Percentiles rank a stretch among this genome's conserved stretches.
phyloP scores from a whole-genome alignment of 768 basidiomycete genomes.

The Xanthoconium purpureum region DNA sequence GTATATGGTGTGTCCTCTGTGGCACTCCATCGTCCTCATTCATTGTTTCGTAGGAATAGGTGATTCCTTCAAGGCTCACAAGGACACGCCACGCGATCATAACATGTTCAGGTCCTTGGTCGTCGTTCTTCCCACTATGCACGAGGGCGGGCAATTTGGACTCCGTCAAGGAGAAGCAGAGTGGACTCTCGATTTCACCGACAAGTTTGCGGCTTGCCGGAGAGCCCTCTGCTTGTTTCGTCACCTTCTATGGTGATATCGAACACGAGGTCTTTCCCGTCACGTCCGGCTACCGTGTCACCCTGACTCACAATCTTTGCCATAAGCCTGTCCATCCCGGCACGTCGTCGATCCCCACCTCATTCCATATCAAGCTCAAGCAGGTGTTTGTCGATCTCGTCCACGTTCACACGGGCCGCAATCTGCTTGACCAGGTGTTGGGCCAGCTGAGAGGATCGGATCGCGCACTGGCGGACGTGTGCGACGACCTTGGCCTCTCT shows the following conservation, averaged over 20 bases:
- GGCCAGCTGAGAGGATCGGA: conserved; percentile 16
- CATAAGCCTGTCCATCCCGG: neutral
- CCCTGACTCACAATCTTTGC: conserved; percentile 42
- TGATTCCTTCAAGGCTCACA: conserved; percentile 8
- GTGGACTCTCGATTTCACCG: neutral
- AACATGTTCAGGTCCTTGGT: conserved; percentile 54
- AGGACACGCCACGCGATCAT: conserved; percentile 10
- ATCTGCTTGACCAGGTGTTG: neutral
- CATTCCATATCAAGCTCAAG: neutral
- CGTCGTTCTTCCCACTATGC: conserved; percentile 42
- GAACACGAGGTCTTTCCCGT: conserved; percentile 12
- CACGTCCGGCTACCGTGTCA: conserved; percentile 22
- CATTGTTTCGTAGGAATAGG: neutral
- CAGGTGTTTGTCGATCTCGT: neutral
- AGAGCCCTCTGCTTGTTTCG: conserved; percentile 28
- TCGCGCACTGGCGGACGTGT: neutral
- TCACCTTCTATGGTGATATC: conserved; percentile 42
- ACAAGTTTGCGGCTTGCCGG: neutral
- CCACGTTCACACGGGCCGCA: neutral
- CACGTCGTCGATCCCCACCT: neutral
- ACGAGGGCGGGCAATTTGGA: conserved; percentile 4
- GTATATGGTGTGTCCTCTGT: too few species aligned
- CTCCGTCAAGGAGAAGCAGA: neutral
- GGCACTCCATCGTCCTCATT: too few species aligned
- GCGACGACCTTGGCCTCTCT: neutral